Evolutionary conservation across 225 moss, liverwort and hornwort genomes (phyloP).

Genomic region (Antitrichia curtipendula): DNA sequence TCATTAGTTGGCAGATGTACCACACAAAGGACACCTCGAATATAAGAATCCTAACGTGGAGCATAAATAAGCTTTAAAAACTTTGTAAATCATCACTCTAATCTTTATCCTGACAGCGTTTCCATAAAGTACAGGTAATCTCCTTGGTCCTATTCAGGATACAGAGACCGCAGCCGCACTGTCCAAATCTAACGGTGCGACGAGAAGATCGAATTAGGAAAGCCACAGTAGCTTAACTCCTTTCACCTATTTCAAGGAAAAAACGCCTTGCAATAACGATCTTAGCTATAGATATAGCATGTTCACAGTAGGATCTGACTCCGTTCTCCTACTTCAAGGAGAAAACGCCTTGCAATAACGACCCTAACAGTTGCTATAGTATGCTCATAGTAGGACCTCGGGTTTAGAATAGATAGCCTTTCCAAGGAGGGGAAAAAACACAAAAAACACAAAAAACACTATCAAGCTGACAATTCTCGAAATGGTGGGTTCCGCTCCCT

Average conservation of each 20-base stretch:
- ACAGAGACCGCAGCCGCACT: neutral
- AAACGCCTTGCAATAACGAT: neutral
- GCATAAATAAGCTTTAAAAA: neutral
- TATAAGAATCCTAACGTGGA: neutral
- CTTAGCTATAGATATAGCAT: neutral
- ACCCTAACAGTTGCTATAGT: neutral
- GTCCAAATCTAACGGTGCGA: neutral
- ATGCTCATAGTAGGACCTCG: neutral
- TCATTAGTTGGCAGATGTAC: neutral
- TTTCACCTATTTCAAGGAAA: neutral
- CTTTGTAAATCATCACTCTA: neutral
- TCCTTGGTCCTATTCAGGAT: neutral
- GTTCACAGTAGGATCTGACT: neutral
- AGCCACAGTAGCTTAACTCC: neutral
- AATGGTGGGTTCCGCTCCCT: neutral
- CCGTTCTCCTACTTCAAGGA: neutral
- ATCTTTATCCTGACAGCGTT: neutral
- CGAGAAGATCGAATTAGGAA: neutral
- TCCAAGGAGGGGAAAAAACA: neutral
- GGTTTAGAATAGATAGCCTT: neutral
- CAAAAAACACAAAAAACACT: neutral
- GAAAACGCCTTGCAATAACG: neutral
- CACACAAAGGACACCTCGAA: neutral
- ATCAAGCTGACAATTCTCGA: neutral
- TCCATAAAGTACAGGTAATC: neutral